Evolutionary conservation across 495 filamentous ascomycete genomes (phyloP).

Genomic region (Penicillium arizonense): DNA sequence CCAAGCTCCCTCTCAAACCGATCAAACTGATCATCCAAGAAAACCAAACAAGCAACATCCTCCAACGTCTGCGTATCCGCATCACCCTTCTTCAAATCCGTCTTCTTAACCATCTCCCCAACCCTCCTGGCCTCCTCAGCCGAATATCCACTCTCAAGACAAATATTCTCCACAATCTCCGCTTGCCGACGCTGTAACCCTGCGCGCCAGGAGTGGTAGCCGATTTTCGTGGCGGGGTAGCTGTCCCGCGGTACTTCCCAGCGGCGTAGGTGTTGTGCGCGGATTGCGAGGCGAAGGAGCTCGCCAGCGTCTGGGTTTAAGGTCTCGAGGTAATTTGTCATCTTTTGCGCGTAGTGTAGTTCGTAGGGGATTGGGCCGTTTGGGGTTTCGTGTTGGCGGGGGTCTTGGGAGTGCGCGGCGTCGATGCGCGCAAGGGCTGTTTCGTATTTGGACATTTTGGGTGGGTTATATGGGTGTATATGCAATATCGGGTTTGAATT

Average conservation of each 20-base stretch:
- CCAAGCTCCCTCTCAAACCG: constrained; percentile 63
- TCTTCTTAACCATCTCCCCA: constrained; percentile 62
- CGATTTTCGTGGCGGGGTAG: constrained; percentile 66
- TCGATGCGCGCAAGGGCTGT: constrained; percentile 65
- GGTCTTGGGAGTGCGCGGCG: constrained; percentile 69
- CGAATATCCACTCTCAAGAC: constrained; percentile 47
- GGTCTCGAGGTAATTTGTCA: constrained; percentile 65
- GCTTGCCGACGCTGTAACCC: constrained; percentile 70
- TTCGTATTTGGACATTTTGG: constrained; percentile 31
- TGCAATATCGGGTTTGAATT: too few species aligned
- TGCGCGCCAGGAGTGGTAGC: constrained; percentile 75
- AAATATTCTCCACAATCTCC: constrained; percentile 55
- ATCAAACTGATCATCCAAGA: constrained; percentile 81
- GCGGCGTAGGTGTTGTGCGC: constrained; percentile 78
- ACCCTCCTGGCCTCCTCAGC: constrained; percentile 51
- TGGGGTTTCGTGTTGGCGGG: constrained; percentile 38
- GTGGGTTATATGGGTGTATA: not conserved
- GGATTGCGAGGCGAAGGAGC: constrained; percentile 66
- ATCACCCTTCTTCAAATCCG: constrained; percentile 56
- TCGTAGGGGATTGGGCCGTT: constrained; percentile 58
- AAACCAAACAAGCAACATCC: constrained; percentile 83
- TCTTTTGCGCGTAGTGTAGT: constrained; percentile 74
- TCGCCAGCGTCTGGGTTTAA: constrained; percentile 58
- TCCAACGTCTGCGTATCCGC: constrained; percentile 71
- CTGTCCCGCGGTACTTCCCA: constrained; percentile 73